Percentiles rank a stretch among this genome's conserved stretches.
Evolutionary conservation across 495 filamentous ascomycete species (phyloP).

Genomic region (Talaromyces wortmannii): DNA sequence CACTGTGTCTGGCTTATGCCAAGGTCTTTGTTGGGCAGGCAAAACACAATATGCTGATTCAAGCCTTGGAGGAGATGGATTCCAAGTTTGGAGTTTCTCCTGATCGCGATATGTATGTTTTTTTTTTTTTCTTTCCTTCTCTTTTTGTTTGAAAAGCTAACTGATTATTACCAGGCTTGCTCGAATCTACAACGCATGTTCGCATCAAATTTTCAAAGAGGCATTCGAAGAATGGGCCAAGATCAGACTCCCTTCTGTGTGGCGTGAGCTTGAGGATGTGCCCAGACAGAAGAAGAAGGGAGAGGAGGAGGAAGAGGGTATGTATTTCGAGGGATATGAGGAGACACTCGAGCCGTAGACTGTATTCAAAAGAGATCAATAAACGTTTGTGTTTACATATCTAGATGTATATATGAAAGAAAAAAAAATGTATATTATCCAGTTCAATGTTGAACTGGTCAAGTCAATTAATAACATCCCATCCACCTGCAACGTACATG

Average conservation of each 20-base stretch:
- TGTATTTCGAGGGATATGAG: slow-evolving; percentile 25
- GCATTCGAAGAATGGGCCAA: slow-evolving; percentile 66
- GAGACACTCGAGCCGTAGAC: slow-evolving; percentile 6
- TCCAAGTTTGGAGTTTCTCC: slow-evolving; percentile 55
- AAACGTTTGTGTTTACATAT: neutral
- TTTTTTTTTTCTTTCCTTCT: neutral
- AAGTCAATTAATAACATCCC: too few relatives aligned
- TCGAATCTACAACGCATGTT: slow-evolving; percentile 65
- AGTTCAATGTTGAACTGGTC: too few relatives aligned
- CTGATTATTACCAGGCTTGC: slow-evolving; percentile 45
- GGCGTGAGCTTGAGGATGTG: slow-evolving; percentile 47
- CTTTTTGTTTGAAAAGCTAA: too few relatives aligned
- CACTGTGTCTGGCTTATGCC: slow-evolving; percentile 67
- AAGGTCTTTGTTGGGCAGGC: slow-evolving; percentile 66
- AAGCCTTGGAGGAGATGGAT: slow-evolving; percentile 58
- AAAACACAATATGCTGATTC: slow-evolving; percentile 55
- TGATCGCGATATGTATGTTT: slow-evolving; percentile 63
- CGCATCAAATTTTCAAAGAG: slow-evolving; percentile 50
- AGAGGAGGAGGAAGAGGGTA: slow-evolving; percentile 29
- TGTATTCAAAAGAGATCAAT: too few relatives aligned
- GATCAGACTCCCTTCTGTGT: slow-evolving; percentile 57
- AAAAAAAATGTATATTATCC: too few relatives aligned
- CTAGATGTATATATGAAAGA: neutral
- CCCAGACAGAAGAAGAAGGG: slow-evolving; percentile 7
- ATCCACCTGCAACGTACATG: too few relatives aligned